phyloP scores from a whole-genome alignment of 345 rosid species.

The Eucalyptus melliodora region DNA sequence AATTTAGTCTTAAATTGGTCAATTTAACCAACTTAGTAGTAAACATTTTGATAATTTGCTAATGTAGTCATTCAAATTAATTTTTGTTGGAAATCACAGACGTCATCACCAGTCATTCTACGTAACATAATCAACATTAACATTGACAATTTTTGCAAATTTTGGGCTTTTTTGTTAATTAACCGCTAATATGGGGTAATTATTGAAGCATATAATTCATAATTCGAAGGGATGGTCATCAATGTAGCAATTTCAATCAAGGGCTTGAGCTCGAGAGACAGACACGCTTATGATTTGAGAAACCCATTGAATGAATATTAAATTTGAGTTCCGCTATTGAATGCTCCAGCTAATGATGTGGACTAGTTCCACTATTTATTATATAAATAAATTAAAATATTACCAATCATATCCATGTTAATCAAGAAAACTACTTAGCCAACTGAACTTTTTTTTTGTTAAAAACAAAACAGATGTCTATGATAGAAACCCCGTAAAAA shows the following conservation, averaged over 20 bases:
- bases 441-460: not conserved
- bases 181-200: not conserved
- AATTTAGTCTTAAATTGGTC: not conserved
- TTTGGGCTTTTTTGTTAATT: not conserved
- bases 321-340: not conserved
- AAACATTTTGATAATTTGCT: not conserved
- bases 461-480: not conserved
- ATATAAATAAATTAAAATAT: not conserved
- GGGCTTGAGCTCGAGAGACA: not conserved
- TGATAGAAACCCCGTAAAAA: not conserved
- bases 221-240: not conserved
- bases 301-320: not conserved
- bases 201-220: not conserved
- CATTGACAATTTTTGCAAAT: not conserved
- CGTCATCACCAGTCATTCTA: accelerated
- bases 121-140: not conserved
- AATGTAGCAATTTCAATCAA: not conserved
- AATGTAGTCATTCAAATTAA: accelerated
- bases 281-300: not conserved
- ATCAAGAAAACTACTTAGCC: not conserved
- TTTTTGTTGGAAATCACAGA: accelerated
- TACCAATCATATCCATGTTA: not conserved
- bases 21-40: too few species aligned
- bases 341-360: not conserved
- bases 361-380: not conserved